Evolutionary conservation across 305 asterid genomes (phyloP).

Genomic region (Fraxinus velutina): DNA sequence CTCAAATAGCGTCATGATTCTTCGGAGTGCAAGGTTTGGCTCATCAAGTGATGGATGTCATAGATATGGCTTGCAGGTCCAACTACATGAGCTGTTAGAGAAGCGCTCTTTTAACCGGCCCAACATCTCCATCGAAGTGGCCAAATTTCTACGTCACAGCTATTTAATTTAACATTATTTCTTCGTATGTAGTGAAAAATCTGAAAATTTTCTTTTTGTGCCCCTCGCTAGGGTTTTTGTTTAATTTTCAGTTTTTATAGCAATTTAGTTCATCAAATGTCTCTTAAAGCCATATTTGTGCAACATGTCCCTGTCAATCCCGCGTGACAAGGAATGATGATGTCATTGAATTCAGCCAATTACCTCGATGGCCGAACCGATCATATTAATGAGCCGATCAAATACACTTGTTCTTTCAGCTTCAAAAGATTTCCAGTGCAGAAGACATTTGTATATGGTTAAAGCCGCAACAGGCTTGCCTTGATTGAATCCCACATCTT

Average conservation of each 20-base stretch:
- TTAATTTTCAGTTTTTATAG: background rate
- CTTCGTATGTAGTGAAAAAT: background rate
- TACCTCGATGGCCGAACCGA: slow-evolving; percentile 97
- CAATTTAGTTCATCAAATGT: background rate
- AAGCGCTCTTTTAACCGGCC: background rate
- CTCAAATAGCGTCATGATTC: background rate
- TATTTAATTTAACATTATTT: background rate
- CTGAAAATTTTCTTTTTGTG: background rate
- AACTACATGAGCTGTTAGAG: background rate
- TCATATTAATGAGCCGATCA: slow-evolving; percentile 95
- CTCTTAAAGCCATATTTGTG: background rate
- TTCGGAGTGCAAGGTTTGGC: background rate
- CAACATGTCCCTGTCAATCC: slow-evolving; percentile 14
- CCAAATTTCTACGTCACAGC: background rate
- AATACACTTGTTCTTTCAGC: slow-evolving; percentile 97
- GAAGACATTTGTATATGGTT: slow-evolving; percentile 91
- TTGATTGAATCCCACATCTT: slow-evolving; percentile 91
- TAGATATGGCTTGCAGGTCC: background rate
- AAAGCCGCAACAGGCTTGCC: slow-evolving; percentile 98
- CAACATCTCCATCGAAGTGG: background rate
- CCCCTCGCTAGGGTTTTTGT: background rate
- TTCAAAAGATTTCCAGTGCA: slow-evolving; percentile 98
- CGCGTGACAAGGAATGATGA: background rate
- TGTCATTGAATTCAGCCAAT: slow-evolving; percentile 13
- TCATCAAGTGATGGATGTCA: background rate